Conservation (phyloP, 1,139 yeast genomes). For the Lizanozyma gosingica region DNA sequence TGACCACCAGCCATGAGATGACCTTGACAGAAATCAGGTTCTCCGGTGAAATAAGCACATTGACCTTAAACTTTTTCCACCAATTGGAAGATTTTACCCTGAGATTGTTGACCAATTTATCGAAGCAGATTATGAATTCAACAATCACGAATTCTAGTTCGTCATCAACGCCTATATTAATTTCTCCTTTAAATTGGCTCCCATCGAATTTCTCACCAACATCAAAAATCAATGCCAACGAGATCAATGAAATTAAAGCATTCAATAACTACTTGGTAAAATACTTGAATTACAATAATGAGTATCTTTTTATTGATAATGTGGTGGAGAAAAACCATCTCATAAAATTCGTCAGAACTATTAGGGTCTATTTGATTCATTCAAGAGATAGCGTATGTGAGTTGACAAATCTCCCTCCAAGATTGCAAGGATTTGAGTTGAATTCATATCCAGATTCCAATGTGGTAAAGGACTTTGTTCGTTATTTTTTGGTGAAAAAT, state of each 20-base stretch:
- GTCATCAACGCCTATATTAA: constrained; percentile 3
- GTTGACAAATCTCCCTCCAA: background rate
- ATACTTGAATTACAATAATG: constrained; percentile 17
- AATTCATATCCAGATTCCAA: background rate
- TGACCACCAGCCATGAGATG: too few relatives aligned
- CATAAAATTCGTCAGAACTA: constrained; percentile 17
- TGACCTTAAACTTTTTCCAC: constrained; percentile 11
- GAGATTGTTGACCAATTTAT: background rate
- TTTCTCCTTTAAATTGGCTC: constrained; percentile 14
- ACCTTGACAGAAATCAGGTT: background rate
- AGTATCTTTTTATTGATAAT: background rate
- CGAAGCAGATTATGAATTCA: background rate
- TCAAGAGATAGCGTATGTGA: background rate
- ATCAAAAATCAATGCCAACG: background rate
- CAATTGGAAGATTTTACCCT: constrained; percentile 4
- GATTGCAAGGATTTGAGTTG: background rate
- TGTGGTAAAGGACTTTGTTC: constrained; percentile 13
- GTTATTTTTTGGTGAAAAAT: constrained; percentile 15
- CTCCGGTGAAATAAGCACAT: constrained; percentile 10
- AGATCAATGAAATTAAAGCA: constrained; percentile 1
- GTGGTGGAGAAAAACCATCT: constrained; percentile 16
- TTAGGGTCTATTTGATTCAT: constrained; percentile 21
- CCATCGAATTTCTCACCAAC: background rate
- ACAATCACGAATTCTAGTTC: background rate
- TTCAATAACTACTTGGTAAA: constrained; percentile 15